phyloP scores from a whole-genome alignment of 345 rosid genomes.

The Linum usitatissimum region DNA sequence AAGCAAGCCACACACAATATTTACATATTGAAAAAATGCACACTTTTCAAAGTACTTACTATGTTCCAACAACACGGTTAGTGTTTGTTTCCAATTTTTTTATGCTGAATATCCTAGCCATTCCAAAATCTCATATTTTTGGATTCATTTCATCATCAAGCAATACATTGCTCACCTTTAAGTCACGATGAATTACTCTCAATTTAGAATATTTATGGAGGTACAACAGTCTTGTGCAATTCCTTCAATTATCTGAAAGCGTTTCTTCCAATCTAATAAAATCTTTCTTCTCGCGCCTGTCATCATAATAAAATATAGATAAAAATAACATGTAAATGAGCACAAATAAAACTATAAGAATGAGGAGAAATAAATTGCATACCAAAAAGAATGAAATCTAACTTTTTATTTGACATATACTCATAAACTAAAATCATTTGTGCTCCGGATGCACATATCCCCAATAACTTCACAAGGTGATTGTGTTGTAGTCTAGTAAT shows the following conservation, averaged over 20 bases:
- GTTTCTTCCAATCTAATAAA: background rate
- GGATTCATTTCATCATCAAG: slow-evolving; percentile 13
- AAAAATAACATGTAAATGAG: too few relatives aligned
- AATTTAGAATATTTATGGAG: slow-evolving; percentile 14
- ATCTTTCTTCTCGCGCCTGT: background rate
- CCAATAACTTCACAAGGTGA: slow-evolving; percentile 7
- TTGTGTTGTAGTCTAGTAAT: slow-evolving; percentile 15
- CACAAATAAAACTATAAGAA: too few relatives aligned
- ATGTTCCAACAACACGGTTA: slow-evolving; percentile 7
- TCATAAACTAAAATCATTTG: slow-evolving; percentile 9
- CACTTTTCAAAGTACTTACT: slow-evolving; percentile 1
- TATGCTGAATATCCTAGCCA: background rate
- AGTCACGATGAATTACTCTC: slow-evolving; percentile 1
- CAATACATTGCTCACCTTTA: background rate
- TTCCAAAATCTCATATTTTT: slow-evolving; percentile 8
- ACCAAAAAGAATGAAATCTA: slow-evolving; percentile 7
- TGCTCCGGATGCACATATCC: slow-evolving; percentile 4
- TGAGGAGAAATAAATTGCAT: background rate
- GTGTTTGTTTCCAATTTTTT: slow-evolving; percentile 6
- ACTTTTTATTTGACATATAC: slow-evolving; percentile 1
- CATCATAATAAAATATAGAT: too few relatives aligned
- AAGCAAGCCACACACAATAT: too few relatives aligned
- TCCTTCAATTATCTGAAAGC: background rate
- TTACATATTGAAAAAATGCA: too few relatives aligned
- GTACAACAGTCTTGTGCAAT: slow-evolving; percentile 6